Base-by-base conservation (phyloP, 208 protist species). In the Acanthamoeba sp. region DNA sequence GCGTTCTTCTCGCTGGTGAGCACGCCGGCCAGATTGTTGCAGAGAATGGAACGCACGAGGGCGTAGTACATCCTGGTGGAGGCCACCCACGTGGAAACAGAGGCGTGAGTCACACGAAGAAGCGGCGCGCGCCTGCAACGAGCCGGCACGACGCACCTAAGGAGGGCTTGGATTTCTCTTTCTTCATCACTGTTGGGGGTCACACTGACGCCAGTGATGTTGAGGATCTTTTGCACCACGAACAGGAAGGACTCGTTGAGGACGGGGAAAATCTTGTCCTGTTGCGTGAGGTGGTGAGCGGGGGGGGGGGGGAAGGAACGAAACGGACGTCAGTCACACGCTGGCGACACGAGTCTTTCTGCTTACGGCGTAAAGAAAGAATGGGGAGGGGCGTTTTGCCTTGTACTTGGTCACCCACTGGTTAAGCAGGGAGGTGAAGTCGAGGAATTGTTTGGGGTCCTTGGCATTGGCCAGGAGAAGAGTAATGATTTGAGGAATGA, bases 41-140 rank as follows among this genome's bases (percentile, higher is more conserved):
- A 55, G 10, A 91, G 57, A 45, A 91, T n/a, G 27, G 62, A 73
- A 22, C 85, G 52, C 22, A 91, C 40, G 4, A 76, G 85, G 6
- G 85, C 85, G 22, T 73, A 91, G 32, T 91, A 91, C 85, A 71
- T 91, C 62, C 85, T 91, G 38, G 52, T 4, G 34, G 40, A n/a
- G n/a, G n/a, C n/a, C 32, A 80, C 71, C 18, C 55, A 62, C 55
- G 69, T 66, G n/a, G n/a, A 22, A 24, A 2, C 59, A 66, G 9
- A 22, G 1, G 5, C 59, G n/a, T 66, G 59, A 66, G 59, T 22
- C 18, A 80, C n/a, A 22, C 1, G 69, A 66, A 22, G 62, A 69
- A 18, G n/a, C 16, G n/a, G 62, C 62, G n/a, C 10, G n/a, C 7
- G 29, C 99, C 99, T 7, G 45, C 9, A 6, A 50, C 45, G 10